Conservation (phyloP, 1,139 yeast species). For the Scheffersomyces insectosa region DNA sequence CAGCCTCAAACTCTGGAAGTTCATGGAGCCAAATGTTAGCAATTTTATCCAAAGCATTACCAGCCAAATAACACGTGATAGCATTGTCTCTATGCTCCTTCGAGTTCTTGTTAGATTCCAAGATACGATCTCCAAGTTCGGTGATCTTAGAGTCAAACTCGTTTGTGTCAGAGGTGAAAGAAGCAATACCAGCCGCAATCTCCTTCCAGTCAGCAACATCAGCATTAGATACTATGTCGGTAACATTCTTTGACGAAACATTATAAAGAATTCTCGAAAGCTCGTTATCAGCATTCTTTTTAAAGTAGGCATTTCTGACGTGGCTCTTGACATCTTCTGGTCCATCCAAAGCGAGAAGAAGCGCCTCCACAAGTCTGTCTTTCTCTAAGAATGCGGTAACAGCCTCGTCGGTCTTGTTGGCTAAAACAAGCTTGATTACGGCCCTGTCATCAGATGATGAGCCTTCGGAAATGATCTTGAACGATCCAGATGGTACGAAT, state of each 20-base stretch:
- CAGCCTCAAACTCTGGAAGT: constrained; percentile 57
- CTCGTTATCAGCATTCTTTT: constrained; percentile 53
- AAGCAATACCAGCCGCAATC: constrained; percentile 68
- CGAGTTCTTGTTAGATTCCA: constrained; percentile 17
- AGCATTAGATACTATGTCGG: constrained; percentile 77
- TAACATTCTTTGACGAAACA: constrained; percentile 57
- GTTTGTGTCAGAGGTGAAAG: constrained; percentile 50
- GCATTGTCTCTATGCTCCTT: constrained; percentile 65
- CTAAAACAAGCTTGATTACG: constrained; percentile 58
- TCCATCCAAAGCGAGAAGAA: constrained; percentile 75
- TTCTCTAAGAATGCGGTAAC: constrained; percentile 65
- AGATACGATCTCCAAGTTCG: constrained; percentile 68
- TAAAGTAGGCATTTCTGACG: constrained; percentile 72
- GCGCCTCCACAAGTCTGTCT: constrained; percentile 73
- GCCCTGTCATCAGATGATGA: constrained; percentile 35
- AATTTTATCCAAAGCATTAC: constrained; percentile 76
- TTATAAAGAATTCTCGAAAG: constrained; percentile 76
- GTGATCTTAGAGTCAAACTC: constrained; percentile 57
- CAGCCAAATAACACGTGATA: constrained; percentile 75
- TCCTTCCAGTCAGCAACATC: constrained; percentile 82
- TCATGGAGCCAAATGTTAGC: constrained; percentile 85
- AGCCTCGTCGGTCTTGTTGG: constrained; percentile 68
- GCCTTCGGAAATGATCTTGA: constrained; percentile 30
- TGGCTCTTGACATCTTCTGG: constrained; percentile 58
- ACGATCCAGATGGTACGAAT: constrained; percentile 49